Evolutionary conservation across 805 yeast species (phyloP).

Genomic region (Kazachstania viticola): DNA sequence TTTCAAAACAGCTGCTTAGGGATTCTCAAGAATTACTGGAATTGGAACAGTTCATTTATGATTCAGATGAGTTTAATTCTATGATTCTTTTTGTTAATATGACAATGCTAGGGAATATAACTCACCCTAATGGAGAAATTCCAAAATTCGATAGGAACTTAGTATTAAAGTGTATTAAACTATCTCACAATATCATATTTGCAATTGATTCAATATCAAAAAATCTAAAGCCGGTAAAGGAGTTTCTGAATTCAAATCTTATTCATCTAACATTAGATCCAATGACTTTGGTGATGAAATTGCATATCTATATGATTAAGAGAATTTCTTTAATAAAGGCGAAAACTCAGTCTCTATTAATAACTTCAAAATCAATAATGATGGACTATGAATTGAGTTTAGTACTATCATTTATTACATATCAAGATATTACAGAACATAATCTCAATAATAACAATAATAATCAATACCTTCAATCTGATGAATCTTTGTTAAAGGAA

Average conservation of each 20-base stretch:
- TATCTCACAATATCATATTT: not conserved
- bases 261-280: not conserved
- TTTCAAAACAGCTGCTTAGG: no score
- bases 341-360: not conserved
- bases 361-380: not conserved
- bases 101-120: slow-evolving; percentile 24
- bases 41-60: no score
- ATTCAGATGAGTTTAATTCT: no score
- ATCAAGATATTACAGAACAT: no score
- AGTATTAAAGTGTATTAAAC: no score
- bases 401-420: not conserved
- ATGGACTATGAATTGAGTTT: not conserved
- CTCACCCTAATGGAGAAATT: no score
- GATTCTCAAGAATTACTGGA: no score
- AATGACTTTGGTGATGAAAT: not conserved
- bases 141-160: no score
- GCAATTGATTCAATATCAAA: not conserved
- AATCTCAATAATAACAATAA: no score
- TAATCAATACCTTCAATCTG: not conserved
- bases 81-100: no score
- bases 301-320: not conserved
- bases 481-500: no score
- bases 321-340: no score
- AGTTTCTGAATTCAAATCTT: not conserved
- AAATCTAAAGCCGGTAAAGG: not conserved